A percentile compares a stretch with the other conserved stretches of the same genome.
Conservation (phyloP, 495 filamentous ascomycete genomes). For the Trichoderma asperelloides region DNA sequence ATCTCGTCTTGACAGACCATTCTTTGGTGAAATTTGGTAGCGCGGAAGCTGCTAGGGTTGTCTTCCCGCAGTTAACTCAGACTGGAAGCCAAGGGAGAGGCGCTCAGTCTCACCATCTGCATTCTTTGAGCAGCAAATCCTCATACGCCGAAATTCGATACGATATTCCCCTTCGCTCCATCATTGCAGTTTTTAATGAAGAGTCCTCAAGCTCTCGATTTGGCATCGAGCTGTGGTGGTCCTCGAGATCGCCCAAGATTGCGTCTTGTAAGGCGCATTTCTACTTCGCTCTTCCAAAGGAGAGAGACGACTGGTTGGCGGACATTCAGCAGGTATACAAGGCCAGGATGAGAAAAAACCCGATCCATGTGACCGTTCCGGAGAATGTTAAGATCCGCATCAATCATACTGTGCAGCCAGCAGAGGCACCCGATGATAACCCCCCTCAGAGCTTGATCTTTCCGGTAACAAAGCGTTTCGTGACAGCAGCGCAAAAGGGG, state of each 20-base stretch:
- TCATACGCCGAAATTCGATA: conserved; percentile 16
- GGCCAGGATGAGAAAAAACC: conserved; percentile 26
- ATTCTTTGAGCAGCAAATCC: neutral
- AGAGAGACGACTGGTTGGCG: conserved; percentile 67
- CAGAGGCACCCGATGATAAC: conserved; percentile 59
- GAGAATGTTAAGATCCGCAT: conserved; percentile 55
- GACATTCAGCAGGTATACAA: conserved; percentile 54
- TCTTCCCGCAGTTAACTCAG: conserved; percentile 27
- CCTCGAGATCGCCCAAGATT: conserved; percentile 46
- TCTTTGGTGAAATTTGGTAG: conserved; percentile 75
- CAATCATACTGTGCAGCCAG: conserved; percentile 54
- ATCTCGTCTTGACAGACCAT: conserved; percentile 79
- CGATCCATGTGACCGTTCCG: conserved; percentile 46
- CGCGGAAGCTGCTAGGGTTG: conserved; percentile 49
- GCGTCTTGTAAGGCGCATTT: conserved; percentile 45
- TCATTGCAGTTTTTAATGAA: conserved; percentile 70
- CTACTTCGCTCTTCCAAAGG: conserved; percentile 62
- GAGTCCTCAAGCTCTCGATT: conserved; percentile 73
- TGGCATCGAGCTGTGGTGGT: conserved; percentile 79
- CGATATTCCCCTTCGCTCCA: conserved; percentile 56
- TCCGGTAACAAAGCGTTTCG: conserved; percentile 63
- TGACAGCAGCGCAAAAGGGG: conserved; percentile 34
- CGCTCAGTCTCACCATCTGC: neutral
- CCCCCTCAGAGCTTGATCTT: conserved; percentile 80
- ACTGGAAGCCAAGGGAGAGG: conserved; percentile 8